Evolutionary conservation across 352 stramenopile genomes (phyloP).

Genomic region (Phytopythium litorale): DNA sequence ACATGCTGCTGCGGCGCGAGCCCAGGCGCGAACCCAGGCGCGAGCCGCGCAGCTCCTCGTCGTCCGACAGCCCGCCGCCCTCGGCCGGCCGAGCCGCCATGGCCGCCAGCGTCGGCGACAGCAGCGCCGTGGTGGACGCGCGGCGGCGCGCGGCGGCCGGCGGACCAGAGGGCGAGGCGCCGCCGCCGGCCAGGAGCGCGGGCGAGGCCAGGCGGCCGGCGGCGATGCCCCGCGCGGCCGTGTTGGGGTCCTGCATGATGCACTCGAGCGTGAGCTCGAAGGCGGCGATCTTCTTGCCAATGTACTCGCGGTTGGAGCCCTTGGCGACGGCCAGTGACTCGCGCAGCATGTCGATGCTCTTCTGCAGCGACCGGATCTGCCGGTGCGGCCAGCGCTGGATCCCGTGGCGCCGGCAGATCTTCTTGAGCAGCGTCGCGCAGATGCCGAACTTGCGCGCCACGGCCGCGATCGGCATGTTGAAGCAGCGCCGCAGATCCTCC

Average conservation of each 20-base stretch:
- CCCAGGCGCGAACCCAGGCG: slow-evolving; percentile 13
- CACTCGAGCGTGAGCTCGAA: slow-evolving; percentile 82
- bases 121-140: slow-evolving; percentile 13
- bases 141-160: slow-evolving; percentile 22
- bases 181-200: slow-evolving; percentile 9
- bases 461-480: slow-evolving; percentile 82
- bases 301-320: slow-evolving; percentile 75
- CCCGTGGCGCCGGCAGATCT: slow-evolving; percentile 75
- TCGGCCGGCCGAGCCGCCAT: slow-evolving; percentile 10
- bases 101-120: slow-evolving; percentile 18
- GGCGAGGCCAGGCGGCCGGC: slow-evolving; percentile 50
- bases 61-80: slow-evolving; percentile 30
- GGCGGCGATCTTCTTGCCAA: slow-evolving; percentile 75
- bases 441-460: slow-evolving; percentile 83
- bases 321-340: slow-evolving; percentile 70
- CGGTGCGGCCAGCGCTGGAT: slow-evolving; percentile 84
- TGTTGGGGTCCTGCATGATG: slow-evolving; percentile 80
- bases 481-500: slow-evolving; percentile 71
- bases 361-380: slow-evolving; percentile 78
- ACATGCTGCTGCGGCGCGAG: slow-evolving; percentile 56
- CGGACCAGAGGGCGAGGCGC: neutral
- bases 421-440: slow-evolving; percentile 83
- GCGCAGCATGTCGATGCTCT: slow-evolving; percentile 80
- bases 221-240: slow-evolving; percentile 69
- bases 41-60: slow-evolving; percentile 24